Evolutionary conservation across 1,284 basidiomycete species (phyloP), one percentile per base, ranked within the genome.

Genomic region (Cronartium quercuum): DNA sequence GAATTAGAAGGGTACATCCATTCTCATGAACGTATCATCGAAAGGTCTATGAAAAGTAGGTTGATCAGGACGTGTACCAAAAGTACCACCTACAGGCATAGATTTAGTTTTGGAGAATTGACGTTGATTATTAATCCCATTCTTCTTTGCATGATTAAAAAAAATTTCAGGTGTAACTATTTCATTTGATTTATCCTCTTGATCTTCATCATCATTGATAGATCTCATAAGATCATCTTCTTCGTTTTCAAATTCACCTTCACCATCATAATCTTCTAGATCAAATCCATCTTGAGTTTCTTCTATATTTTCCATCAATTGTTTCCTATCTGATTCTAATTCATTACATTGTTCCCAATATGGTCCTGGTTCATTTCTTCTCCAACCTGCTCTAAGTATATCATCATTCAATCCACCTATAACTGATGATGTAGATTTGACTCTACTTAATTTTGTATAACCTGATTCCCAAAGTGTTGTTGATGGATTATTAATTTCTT

Each of bases 51-150:
- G 64, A 29, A 74, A 74, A n/a, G 60, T 66, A 58, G 55, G 63
- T 37, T 74, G 71, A 12, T 74, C 55, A 13, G 71, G 64, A 41
- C 71, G 51, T 2, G 71, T 66, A 21, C 71, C 71, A 58, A 74
- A 74, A 18, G 55, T 42, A 29, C 71, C 71, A 51, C 71, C 71
- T n/a, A 74, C 64, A 37, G 71, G 71, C 71, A 74, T 74, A 13
- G 71, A 74, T 44, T 67, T 37, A 51, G 57, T 74, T 35, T 74
- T 74, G 29, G 47, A 24, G 35, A 74, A 66, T 40, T 47, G 63
- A 34, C 71, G 51, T 57, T n/a, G 63, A 29, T 60, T 66, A 29
- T 29, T 29, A 47, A 13, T 47, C 13, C 2, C 44, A 47, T 47
- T 47, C 44, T 13, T 13, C 44, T 13, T 13, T 13, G 1, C 13